A percentile compares a stretch with the other conserved stretches of the same genome.
Evolutionary conservation across 2,329 filamentous ascomycete species (phyloP).

Genomic region (Fusarium heterosporum): DNA sequence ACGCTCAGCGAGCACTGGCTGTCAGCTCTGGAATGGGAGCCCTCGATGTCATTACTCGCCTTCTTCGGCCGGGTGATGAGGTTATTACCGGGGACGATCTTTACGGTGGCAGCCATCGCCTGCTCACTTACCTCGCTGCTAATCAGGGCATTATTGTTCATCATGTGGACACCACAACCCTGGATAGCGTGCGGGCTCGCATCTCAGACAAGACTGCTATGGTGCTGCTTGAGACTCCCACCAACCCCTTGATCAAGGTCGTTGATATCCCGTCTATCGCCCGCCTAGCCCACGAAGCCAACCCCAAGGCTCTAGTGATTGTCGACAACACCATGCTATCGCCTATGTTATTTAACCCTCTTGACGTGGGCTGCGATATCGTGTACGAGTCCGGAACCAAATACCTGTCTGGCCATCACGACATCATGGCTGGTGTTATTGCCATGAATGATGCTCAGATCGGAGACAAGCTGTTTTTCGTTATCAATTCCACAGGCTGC

Average conservation of each 20-base stretch:
- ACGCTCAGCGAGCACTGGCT: conserved; percentile 87
- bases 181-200: conserved; percentile 75
- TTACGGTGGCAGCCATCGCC: conserved; percentile 93
- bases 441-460: conserved; percentile 86
- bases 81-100: conserved; percentile 97
- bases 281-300: conserved; percentile 78
- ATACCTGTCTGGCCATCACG: conserved; percentile 97
- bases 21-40: conserved; percentile 98
- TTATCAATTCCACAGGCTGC: conserved; percentile 96
- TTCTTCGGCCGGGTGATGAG: conserved; percentile 92
- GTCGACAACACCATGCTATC: conserved; percentile 99
- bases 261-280: conserved; percentile 90
- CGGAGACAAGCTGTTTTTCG: conserved; percentile 93
- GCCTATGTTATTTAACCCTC: conserved; percentile 90
- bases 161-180: conserved; percentile 92
- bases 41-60: conserved; percentile 92
- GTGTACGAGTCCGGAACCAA: conserved; percentile 99
- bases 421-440: conserved; percentile 98
- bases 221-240: conserved; percentile 95
- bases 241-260: conserved; percentile 98
- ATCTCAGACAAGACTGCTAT: conserved; percentile 88
- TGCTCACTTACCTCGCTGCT: conserved; percentile 90
- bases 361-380: conserved; percentile 94
- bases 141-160: conserved; percentile 94
- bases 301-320: conserved; percentile 82